phyloP scores from a whole-genome alignment of 2,329 filamentous ascomycete species.

The Colletotrichum lentis region DNA sequence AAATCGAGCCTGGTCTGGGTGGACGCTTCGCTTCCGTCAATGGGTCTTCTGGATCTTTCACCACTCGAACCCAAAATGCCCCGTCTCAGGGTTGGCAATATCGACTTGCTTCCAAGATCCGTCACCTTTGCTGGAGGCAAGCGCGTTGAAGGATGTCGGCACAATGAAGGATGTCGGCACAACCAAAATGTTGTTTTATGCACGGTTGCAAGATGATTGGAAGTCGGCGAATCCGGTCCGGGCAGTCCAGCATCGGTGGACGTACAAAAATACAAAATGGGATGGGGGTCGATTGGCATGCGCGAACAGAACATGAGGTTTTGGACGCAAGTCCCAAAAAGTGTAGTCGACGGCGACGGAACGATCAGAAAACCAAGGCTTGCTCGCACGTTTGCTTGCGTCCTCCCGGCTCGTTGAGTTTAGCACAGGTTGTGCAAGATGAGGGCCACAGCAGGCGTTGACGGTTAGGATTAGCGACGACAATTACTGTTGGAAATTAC shows the following conservation, averaged over 20 bases:
- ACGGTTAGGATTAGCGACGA: constrained; percentile 30
- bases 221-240: constrained; percentile 17
- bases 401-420: not conserved
- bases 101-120: not conserved
- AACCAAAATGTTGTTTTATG: not conserved
- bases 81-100: not conserved
- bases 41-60: not conserved
- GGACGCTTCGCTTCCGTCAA: not conserved
- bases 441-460: constrained; percentile 3
- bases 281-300: constrained; percentile 8
- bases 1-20: constrained; percentile 7
- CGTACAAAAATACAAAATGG: not conserved
- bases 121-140: not conserved
- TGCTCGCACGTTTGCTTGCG: not conserved
- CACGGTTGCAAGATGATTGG: constrained; percentile 2
- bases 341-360: constrained; percentile 14
- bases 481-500: constrained; percentile 26
- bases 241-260: constrained; percentile 2
- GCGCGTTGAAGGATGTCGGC: not conserved
- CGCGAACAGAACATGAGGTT: not conserved
- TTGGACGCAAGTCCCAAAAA: not conserved
- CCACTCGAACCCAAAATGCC: not conserved
- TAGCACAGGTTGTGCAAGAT: constrained; percentile 22
- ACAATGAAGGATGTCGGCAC: not conserved
- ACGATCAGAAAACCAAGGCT: constrained; percentile 10